Base-by-base conservation (phyloP, 73 alveolate genomes). In the Paramecium caudatum region DNA sequence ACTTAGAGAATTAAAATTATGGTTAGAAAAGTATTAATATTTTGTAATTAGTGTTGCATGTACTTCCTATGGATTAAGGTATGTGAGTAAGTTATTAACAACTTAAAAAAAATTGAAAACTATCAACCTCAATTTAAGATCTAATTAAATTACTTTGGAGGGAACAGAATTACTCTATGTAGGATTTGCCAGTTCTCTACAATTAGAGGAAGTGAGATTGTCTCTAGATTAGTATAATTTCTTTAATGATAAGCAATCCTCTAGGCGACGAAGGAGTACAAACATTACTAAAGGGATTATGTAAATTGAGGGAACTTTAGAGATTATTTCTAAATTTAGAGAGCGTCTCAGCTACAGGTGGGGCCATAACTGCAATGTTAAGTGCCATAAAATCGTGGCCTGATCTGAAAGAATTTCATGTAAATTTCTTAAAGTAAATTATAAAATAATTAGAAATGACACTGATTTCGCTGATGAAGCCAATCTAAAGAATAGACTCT, bases 261-360 rank as follows among this genome's bases (percentile, higher is more conserved):
- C 21, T 74, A 74, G 62, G 39, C 1, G 88, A 74, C 43, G 65
- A 74, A 41, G 88, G 88, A 36, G 88, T 74, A 2, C n/a, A 74
- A 3, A 74, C 88, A 9, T 43, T 74, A 16, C 43, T 74, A 39
- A 37, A 45, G 12, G 88, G 88, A 8, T 45, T 74, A 21, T 21
- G 68, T 12, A 74, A 74, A 17, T 16, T 74, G n/a, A 74, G 19
- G 16, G 65, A 45, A 7, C 16, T 74, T 7, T 9, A 74, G 46
- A 74, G 27, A 0, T 13, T 74, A 7, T 27, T 12, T 21, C 6
- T 74, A 12, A 74, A 47, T 74, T 47, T 74, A 17, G 88, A 74
- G 12, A 21, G 69, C 21, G 68, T 74, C 16, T n/a, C 19, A 8
- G 45, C 47, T 41, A 19, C 88, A 9, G 88, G 88, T 3, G 8